phyloP scores from a whole-genome alignment of 805 yeast species.

The Cyberlindnera mississippiensis region DNA sequence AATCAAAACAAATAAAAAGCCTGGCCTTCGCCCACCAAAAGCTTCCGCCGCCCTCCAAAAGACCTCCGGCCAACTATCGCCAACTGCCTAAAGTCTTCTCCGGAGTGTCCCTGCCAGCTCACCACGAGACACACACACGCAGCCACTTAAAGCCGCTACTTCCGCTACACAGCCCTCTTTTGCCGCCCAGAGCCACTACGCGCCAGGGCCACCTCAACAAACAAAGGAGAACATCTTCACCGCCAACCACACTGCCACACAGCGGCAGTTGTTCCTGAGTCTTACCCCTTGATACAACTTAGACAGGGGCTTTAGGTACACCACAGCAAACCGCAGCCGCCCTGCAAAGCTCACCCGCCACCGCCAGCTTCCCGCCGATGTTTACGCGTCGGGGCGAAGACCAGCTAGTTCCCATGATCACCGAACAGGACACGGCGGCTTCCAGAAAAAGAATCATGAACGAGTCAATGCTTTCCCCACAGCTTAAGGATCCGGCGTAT shows the following conservation, averaged over 20 bases:
- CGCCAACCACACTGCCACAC: no score
- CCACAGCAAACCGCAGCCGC: no score
- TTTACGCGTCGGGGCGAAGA: constrained; percentile 16
- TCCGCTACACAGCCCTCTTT: background rate
- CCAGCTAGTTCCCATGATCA: constrained; percentile 2
- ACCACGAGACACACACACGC: no score
- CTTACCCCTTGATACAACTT: no score
- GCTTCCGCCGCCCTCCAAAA: background rate
- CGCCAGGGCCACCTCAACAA: background rate
- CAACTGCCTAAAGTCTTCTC: background rate
- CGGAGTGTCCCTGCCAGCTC: background rate
- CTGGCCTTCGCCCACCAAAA: constrained; percentile 5
- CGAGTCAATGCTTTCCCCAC: constrained; percentile 27
- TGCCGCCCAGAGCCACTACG: background rate
- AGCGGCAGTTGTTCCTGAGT: no score
- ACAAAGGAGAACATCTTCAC: background rate
- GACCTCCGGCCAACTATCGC: background rate
- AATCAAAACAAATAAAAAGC: constrained; percentile 17
- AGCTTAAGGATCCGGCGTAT: constrained; percentile 19
- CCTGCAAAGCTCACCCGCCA: background rate
- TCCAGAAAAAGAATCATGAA: constrained; percentile 26
- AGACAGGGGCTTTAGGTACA: no score
- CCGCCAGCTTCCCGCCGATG: constrained; percentile 5
- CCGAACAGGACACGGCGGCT: constrained; percentile 2
- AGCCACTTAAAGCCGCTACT: no score